Evolutionary conservation across 2,329 filamentous ascomycete genomes (phyloP), one percentile per base, ranked within the genome.

Genomic region (Fusarium armeniacum): DNA sequence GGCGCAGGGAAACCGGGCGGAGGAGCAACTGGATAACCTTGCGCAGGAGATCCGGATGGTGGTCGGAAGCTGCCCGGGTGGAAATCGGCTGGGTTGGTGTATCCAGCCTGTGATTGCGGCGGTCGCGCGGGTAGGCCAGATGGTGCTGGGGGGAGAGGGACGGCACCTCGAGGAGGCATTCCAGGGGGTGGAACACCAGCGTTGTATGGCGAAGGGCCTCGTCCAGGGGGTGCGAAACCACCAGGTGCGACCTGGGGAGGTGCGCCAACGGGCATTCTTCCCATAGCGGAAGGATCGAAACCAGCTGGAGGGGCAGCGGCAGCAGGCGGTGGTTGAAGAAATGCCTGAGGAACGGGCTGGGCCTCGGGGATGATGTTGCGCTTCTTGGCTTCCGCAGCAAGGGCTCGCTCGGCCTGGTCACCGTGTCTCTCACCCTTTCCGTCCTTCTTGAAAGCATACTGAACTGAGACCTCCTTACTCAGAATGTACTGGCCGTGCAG

Each of bases 361-460:
- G 90, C 87, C 70, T 94, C 91, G 36, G 94, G 92, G 54, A 93
- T 89, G 65, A 99, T 92, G 76, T 97, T 97, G 80, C 98, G 93
- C 78, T 94, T 95, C 82, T 95, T 95, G 60, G 94, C 96, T 81
- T 98, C 93, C 30, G 92, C 90, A 32, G 96, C 96, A 47, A 99
- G 88, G 83, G 93, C 92, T 76, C 96, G 87, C 82, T 99, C 96
- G 32, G 96, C 96, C 74, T 94, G 88, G 78, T 99, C 96, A 75
- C 96, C 96, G 78, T 99, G 96, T 62, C 96, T 87, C 82, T 98
- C 95, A 74, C 95, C 95, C 83, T 97, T 97, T 73, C 96, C 96
- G 76, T 99, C 96, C 82, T 98, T 98, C 86, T 99, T 99, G 87
- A 97, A 98, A 40, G 96, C 96, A 80, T 98, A 99, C 81, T 98